phyloP scores from a whole-genome alignment of 441 rosid species.

The Mallotus repandus region DNA sequence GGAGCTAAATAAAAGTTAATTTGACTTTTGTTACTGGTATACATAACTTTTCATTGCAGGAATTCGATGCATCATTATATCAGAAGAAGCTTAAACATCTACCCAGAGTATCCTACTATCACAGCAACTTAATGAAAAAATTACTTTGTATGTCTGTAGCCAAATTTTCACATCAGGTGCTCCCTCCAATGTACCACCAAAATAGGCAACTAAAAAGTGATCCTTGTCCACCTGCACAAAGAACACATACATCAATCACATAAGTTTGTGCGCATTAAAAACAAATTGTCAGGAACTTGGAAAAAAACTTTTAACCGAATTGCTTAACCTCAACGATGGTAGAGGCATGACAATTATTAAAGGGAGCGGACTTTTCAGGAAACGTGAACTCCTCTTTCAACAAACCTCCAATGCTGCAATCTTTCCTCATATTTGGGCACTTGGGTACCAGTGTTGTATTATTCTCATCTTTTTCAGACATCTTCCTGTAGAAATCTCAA shows the following conservation, averaged over 20 bases:
- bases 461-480: constrained; percentile 10
- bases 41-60: not conserved
- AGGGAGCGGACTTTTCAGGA: constrained; percentile 66
- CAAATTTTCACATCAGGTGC: constrained; percentile 91
- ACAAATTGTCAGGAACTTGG: not conserved
- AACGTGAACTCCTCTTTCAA: constrained; percentile 66
- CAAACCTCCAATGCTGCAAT: constrained; percentile 24
- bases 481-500: constrained; percentile 16
- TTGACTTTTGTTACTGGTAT: not conserved
- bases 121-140: too few species aligned
- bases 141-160: constrained; percentile 73
- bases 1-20: not conserved
- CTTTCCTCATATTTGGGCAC: constrained; percentile 36
- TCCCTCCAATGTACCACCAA: constrained; percentile 75
- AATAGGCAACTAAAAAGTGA: constrained; percentile 82
- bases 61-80: not conserved
- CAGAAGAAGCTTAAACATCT: not conserved
- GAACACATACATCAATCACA: constrained; percentile 18
- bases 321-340: constrained; percentile 73
- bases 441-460: constrained; percentile 14
- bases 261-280: constrained; percentile 1
- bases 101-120: not conserved
- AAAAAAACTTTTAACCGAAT: not conserved
- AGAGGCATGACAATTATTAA: constrained; percentile 84
- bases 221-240: constrained; percentile 54